These are phyloP conservation scores for Amborella trichopoda DNA, from an alignment of 164 flowering plant genomes.

Conservation along the genomic window DNA sequence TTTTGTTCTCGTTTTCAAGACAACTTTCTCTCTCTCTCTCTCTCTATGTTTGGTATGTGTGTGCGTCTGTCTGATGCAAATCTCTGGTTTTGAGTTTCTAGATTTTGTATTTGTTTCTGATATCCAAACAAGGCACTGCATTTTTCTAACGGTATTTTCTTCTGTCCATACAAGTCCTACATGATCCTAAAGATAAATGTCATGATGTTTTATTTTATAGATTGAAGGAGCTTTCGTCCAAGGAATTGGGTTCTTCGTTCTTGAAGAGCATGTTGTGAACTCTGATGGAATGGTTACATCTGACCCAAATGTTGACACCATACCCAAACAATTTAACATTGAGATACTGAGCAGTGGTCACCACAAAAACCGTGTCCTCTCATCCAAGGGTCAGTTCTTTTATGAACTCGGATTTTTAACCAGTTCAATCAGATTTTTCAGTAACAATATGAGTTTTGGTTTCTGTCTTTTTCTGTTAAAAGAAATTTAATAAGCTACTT, in stretches of 20 bases:
- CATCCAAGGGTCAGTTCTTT: conserved; percentile 73
- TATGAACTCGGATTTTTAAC: not conserved
- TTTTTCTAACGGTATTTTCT: no score
- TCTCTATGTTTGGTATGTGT: no score
- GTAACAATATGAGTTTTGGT: not conserved
- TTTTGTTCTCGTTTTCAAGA: no score
- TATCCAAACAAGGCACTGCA: no score
- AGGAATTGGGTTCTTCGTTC: conserved; percentile 88
- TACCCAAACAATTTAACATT: conserved; percentile 71
- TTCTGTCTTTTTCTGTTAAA: not conserved
- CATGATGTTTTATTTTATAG: conserved; percentile 26
- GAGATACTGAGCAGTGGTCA: conserved; percentile 65
- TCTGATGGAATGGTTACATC: conserved; percentile 50
- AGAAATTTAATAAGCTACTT: not conserved
- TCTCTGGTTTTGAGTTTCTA: no score
- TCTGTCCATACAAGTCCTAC: no score
- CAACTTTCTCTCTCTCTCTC: no score
- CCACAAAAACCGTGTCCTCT: conserved; percentile 67
- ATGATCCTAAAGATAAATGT: no score
- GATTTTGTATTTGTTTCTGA: no score
- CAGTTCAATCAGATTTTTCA: not conserved
- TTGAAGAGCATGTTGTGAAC: conserved; percentile 54
- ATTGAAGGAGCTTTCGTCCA: conserved; percentile 94
- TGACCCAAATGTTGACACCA: conserved; percentile 72
- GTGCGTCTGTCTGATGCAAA: no score